Conservation (phyloP, 2,329 filamentous ascomycete species). For the Xylaria sp. region DNA sequence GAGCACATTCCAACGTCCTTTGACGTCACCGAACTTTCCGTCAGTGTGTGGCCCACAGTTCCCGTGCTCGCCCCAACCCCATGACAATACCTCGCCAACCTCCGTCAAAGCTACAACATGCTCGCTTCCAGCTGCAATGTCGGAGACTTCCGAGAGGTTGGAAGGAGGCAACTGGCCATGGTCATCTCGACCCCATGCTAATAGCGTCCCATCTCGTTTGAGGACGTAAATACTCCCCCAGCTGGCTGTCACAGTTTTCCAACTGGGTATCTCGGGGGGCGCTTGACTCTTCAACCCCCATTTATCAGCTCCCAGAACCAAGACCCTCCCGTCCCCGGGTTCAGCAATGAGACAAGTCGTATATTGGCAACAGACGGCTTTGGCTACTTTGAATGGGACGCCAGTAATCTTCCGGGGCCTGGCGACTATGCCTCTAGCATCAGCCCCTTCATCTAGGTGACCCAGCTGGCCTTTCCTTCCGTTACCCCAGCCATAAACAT, state of each 20-base stretch:
- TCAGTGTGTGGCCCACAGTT: conserved; percentile 83
- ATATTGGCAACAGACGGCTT: conserved; percentile 83
- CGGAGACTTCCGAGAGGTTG: conserved; percentile 66
- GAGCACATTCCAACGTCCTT: conserved; percentile 75
- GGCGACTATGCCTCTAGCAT: conserved; percentile 59
- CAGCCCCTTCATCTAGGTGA: conserved; percentile 42
- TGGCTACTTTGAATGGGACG: conserved; percentile 69
- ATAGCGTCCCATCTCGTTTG: conserved; percentile 66
- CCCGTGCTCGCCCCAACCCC: conserved; percentile 98
- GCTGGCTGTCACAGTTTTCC: conserved; percentile 77
- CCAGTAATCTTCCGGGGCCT: conserved; percentile 70
- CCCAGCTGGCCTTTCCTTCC: conserved; percentile 88
- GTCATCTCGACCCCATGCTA: conserved; percentile 86
- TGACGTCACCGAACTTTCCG: conserved; percentile 69
- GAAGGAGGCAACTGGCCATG: conserved; percentile 81
- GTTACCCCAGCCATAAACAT: conserved; percentile 89
- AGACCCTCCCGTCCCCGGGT: conserved; percentile 66
- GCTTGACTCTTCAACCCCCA: conserved; percentile 71
- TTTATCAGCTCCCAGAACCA: conserved; percentile 80
- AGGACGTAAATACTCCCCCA: conserved; percentile 87
- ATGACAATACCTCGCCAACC: conserved; percentile 76
- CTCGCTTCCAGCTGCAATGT: conserved; percentile 88
- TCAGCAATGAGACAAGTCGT: conserved; percentile 79
- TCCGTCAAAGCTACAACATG: conserved; percentile 80
- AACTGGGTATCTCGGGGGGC: conserved; percentile 64